These are phyloP conservation scores for Lactifluus pinguis DNA, from an alignment of 768 basidiomycete species.

Conservation along the genomic window DNA sequence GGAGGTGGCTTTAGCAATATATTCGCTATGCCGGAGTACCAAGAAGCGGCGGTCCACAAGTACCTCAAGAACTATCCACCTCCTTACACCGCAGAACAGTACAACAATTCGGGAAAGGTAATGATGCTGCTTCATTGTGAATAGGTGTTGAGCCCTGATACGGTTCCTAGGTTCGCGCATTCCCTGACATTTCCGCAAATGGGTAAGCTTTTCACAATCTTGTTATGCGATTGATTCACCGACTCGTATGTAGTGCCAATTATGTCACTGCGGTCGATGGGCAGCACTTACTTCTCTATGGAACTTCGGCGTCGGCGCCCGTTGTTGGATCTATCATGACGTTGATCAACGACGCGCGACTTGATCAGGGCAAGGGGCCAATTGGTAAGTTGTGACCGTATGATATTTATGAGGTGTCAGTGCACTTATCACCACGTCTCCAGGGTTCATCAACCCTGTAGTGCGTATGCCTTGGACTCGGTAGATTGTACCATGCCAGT, in stretches of 20 bases:
- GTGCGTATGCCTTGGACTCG: background rate
- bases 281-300: slow-evolving; percentile 24
- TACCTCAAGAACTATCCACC: slow-evolving; percentile 29
- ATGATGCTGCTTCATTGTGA: background rate
- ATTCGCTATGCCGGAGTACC: slow-evolving; percentile 31
- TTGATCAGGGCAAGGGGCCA: slow-evolving; percentile 23
- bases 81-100: slow-evolving; percentile 26
- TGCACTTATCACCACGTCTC: background rate
- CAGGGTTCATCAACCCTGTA: slow-evolving; percentile 8
- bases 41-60: slow-evolving; percentile 23
- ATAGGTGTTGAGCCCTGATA: background rate
- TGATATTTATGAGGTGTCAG: too few species aligned
- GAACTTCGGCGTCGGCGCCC: slow-evolving; percentile 31
- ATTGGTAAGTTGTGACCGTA: background rate
- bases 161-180: slow-evolving; percentile 22
- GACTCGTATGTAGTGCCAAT: background rate
- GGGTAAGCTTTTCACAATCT: slow-evolving; percentile 19
- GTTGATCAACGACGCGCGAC: slow-evolving; percentile 31
- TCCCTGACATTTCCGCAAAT: slow-evolving; percentile 29
- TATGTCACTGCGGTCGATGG: slow-evolving; percentile 20
- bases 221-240: background rate
- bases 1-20: slow-evolving; percentile 36
- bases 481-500: background rate
- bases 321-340: slow-evolving; percentile 29
- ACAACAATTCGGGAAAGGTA: slow-evolving; percentile 29